Percentiles rank a stretch among this genome's conserved stretches.
Evolutionary conservation across 202 grass and related monocot species (phyloP).

Genomic region (Schoenoplectus tabernaemontani): DNA sequence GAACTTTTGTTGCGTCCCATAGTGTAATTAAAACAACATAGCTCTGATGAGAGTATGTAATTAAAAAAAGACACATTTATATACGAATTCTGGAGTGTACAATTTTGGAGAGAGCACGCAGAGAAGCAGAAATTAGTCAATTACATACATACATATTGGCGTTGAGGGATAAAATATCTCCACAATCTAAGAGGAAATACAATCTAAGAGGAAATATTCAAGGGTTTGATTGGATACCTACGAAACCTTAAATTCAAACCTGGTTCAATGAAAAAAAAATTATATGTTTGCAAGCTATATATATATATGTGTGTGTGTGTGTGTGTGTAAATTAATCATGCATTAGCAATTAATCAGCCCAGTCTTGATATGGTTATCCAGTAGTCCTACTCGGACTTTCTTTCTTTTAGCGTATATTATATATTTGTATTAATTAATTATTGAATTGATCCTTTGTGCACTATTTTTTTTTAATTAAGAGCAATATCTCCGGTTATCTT

Average conservation of each 20-base stretch:
- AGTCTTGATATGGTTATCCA: too few relatives aligned
- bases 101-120: too few relatives aligned
- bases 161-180: not conserved
- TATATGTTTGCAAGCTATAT: not conserved
- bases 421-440: not conserved
- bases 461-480: too few relatives aligned
- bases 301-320: not conserved
- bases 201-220: not conserved
- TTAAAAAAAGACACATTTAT: too few relatives aligned
- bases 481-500: too few relatives aligned
- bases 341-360: too few relatives aligned
- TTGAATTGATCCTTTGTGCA: too few relatives aligned
- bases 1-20: too few relatives aligned
- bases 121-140: not conserved
- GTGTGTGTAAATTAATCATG: not conserved
- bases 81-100: too few relatives aligned
- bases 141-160: too few relatives aligned
- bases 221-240: not conserved
- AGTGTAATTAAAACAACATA: too few relatives aligned
- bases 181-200: not conserved
- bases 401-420: not conserved
- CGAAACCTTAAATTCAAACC: conserved; percentile 12
- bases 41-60: too few relatives aligned
- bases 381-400: not conserved
- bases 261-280: not conserved